These are phyloP conservation scores for Chrysosporium queenslandicum DNA, from an alignment of 2,329 filamentous ascomycete species.

Conservation along the genomic window DNA sequence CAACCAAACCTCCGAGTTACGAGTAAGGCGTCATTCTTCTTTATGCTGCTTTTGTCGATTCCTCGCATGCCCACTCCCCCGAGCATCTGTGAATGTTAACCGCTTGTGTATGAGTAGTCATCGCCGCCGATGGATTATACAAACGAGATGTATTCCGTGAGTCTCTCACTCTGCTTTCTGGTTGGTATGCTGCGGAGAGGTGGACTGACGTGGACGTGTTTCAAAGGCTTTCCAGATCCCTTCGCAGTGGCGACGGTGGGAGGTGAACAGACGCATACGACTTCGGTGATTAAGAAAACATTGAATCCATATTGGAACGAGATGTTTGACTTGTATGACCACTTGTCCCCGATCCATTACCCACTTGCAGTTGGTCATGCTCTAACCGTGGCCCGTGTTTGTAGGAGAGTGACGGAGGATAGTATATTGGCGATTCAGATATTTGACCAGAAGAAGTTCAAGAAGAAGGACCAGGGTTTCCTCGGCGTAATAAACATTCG, in stretches of 20 bases:
- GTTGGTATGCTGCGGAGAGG: neutral
- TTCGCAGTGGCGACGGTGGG: constrained; percentile 96
- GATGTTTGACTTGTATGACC: constrained; percentile 85
- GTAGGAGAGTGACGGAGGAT: constrained; percentile 79
- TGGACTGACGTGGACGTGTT: constrained; percentile 10
- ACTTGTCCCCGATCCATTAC: neutral
- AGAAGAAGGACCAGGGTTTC: constrained; percentile 99
- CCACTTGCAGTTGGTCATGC: neutral
- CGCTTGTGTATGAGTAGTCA: constrained; percentile 53
- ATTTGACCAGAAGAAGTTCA: constrained; percentile 99
- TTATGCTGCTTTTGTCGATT: constrained; percentile 17
- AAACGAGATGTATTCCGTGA: constrained; percentile 98
- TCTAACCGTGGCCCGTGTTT: neutral
- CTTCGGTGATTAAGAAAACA: constrained; percentile 90
- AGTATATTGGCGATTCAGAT: constrained; percentile 97
- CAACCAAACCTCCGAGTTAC: constrained; percentile 86
- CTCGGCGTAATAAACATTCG: constrained; percentile 95
- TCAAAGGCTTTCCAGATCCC: constrained; percentile 83
- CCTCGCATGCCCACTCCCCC: constrained; percentile 11
- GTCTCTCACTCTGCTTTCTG: constrained; percentile 32
- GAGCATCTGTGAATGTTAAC: constrained; percentile 9
- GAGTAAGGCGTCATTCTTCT: constrained; percentile 49
- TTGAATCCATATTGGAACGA: constrained; percentile 99
- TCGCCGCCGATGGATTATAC: constrained; percentile 95
- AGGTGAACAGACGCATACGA: constrained; percentile 98